A percentile compares a stretch with the other conserved stretches of the same genome.
These are phyloP conservation scores for Hypoxylon crocopeplum DNA, from an alignment of 495 filamentous ascomycete genomes.

Conservation along the genomic window DNA sequence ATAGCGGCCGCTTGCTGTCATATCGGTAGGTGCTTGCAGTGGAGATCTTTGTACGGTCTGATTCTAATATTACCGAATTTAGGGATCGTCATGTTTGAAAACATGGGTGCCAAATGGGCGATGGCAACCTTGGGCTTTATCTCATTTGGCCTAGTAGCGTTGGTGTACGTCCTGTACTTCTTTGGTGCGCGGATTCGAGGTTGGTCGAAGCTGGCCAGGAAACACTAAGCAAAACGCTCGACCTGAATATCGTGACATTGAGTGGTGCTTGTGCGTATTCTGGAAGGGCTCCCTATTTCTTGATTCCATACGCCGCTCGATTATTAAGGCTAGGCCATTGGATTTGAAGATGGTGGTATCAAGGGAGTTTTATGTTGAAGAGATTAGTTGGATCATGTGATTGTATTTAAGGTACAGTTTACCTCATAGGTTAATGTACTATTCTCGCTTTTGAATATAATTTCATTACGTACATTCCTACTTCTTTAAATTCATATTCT, in stretches of 20 bases:
- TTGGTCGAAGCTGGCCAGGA: constrained; percentile 32
- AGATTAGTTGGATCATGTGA: too few relatives aligned
- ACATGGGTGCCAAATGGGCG: constrained; percentile 46
- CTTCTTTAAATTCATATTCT: too few relatives aligned
- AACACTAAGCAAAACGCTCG: constrained; percentile 8
- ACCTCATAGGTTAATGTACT: too few relatives aligned
- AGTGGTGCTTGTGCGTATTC: not conserved
- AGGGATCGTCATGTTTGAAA: constrained; percentile 49
- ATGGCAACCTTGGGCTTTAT: constrained; percentile 47
- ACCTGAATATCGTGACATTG: constrained; percentile 1
- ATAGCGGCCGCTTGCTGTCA: constrained; percentile 48
- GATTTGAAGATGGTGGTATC: too few relatives aligned
- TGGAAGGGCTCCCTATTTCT: too few relatives aligned
- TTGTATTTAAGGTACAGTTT: too few relatives aligned
- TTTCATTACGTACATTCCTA: too few relatives aligned
- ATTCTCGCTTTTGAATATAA: too few relatives aligned
- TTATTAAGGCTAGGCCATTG: too few relatives aligned
- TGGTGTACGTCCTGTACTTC: constrained; percentile 49
- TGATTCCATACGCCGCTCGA: too few relatives aligned
- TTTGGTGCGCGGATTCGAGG: constrained; percentile 41
- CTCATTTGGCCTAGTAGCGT: constrained; percentile 43
- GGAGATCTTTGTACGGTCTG: not conserved
- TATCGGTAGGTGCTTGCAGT: constrained; percentile 29
- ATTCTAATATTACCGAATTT: constrained; percentile 14
- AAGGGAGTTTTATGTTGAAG: too few relatives aligned